Base-by-base conservation (phyloP, 2,329 filamentous ascomycete species). In the Ascochyta rabiei region DNA sequence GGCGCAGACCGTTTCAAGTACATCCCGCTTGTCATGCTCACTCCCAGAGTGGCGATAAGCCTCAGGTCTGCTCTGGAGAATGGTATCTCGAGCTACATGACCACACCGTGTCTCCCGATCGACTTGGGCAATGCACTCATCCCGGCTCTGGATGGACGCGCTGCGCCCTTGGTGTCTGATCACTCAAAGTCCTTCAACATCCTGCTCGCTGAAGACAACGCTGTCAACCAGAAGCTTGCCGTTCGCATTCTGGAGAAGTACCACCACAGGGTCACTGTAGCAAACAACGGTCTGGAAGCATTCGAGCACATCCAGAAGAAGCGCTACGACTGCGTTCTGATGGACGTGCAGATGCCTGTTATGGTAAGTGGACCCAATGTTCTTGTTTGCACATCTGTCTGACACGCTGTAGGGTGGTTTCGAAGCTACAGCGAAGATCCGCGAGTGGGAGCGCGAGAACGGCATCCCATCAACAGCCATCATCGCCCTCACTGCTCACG, bases 271-370 rank as follows among this genome's bases (percentile, higher is more conserved):
- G 91, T 96, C 21, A 93, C 90, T 1, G 95, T 99, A 21, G 95
- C 96, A 38, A 91, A 93, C 67, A 99, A 99, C 72, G 95, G 95
- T 57, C 84, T 93, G 61, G 93, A 98, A 71, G 95, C 95, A 1
- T 87, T 98, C 13, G 90, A 97, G 71, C 88, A 90, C n/a, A 87
- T 97, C 66, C 93, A 96, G 81, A 86, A 88, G 73, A 93, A 89
- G 78, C 89, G 91, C 72, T 99, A 96, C 74, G 95, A 99, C 75
- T 91, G 96, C 58, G 95, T 99, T 61, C 83, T 99, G 43, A 99
- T 99, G 95, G 95, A 99, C 72, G 95, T 99, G 16, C 95, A 98
- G 75, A 99, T 99, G 95, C 95, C 95, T n/a, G 90, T 98, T 69
- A 98, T 98, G 93, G 88, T 90, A 78, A 80, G 86, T 61, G 43